Percentiles rank a stretch among this genome's conserved stretches.
Conservation (phyloP, 257 asterid species). For the Solanum neorickii region DNA sequence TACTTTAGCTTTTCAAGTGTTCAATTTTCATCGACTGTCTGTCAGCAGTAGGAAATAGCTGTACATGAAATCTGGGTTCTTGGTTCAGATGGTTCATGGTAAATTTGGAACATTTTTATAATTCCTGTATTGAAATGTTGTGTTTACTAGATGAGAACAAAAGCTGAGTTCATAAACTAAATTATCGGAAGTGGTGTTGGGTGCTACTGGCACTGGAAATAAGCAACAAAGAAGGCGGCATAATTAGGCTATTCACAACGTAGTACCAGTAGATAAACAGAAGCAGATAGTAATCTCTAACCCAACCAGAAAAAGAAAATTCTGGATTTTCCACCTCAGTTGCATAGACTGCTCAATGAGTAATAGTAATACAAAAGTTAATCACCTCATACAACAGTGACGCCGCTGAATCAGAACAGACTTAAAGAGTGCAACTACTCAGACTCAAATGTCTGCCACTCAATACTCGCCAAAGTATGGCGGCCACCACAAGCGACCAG, state of each 20-base stretch:
- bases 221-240: not conserved
- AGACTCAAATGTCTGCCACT: constrained; percentile 41
- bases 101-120: not conserved
- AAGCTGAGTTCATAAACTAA: not conserved
- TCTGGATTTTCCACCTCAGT: not conserved
- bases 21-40: not conserved
- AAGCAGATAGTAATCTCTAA: not conserved
- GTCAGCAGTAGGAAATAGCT: not conserved
- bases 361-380: not conserved
- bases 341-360: not conserved
- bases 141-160: not conserved
- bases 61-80: not conserved
- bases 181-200: not conserved
- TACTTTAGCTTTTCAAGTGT: not conserved
- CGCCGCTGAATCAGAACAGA: not conserved
- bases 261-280: not conserved
- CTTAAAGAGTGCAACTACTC: constrained; percentile 4
- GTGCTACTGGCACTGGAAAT: not conserved
- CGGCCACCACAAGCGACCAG: constrained; percentile 96
- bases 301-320: not conserved
- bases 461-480: constrained; percentile 71
- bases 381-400: not conserved
- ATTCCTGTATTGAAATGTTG: not conserved
- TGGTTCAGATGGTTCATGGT: not conserved
- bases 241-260: not conserved